Evolutionary conservation across 1,139 yeast genomes (phyloP), one percentile per base, ranked within the genome.

Genomic region (Sugiyamaella neomexicana): DNA sequence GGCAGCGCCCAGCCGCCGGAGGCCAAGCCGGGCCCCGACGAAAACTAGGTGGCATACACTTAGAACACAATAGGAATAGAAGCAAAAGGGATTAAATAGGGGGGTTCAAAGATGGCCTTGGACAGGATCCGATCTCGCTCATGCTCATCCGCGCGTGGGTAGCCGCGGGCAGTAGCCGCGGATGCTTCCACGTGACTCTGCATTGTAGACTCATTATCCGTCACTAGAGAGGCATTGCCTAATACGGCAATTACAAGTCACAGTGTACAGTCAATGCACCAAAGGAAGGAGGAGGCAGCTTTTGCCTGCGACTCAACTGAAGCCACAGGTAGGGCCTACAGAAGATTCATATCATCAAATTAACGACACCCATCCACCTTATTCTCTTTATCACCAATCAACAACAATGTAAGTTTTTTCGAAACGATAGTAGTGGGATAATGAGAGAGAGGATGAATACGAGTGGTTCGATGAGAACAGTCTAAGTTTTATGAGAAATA

Each of bases 351-450:
- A 45, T 45, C 49, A 45, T 32, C 39, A 39, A 27, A 45, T 34
- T n/a, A 45, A 41, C 40, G 40, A 45, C 49, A 34, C 36, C 25
- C 25, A 45, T 44, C 47, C 38, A 44, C 47, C 49, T 32, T 27
- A 36, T 36, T 36, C 49, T 45, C 49, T 45, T 44, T 34, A 45
- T 27, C 49, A 45, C 49, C 49, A 36, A 45, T 45, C 49, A 34
- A 45, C 49, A 45, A 44, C 8, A 45, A 45, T 45, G 49, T 45
- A 45, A 45, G 49, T 45, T 20, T 20, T n/a, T n/a, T n/a, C n/a
- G 48, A 45, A 34, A 32, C n/a, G n/a, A n/a, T n/a, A 45, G n/a
- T 13, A n/a, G 6, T 5, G 31, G 20, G 20, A 15, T n/a, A 29
- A 5, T 3, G 38, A 31, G 38, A 5, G 27, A 31, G 29, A n/a